Evolutionary conservation across 1,284 basidiomycete genomes (phyloP), one percentile per base, ranked within the genome.

Genomic region (Mycena citricolor): DNA sequence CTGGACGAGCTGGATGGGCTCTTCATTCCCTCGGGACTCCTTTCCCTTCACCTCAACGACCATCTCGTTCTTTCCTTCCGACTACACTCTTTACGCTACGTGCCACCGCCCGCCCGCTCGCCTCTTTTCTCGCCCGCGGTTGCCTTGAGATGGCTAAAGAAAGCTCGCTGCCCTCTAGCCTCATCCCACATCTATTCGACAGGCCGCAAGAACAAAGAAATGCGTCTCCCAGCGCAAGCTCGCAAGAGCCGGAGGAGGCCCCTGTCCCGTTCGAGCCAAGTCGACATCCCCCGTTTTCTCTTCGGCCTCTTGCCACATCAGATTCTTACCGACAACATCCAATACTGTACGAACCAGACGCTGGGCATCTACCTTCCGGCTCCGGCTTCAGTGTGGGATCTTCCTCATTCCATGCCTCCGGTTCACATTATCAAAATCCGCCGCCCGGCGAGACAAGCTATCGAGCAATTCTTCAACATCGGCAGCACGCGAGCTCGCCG

Each of bases 101-200:
- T 42, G 47, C 42, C 51, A 40, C 41, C 47, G 49, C 29, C 26
- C 26, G 42, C 34, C 17, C 31, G 40, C 33, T 33, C 35, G 30
- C 34, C 44, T 42, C 38, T 34, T 47, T 42, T 48, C 47, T 31
- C 38, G 29, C 48, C 36, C 46, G 44, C 24, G 50, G 39, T 34
- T 48, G 32, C 28, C 71, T 69, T 66, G 64, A 67, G 51, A 62
- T 60, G 56, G 46, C 54, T 43, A 59, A 64, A 41, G 57, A 61
- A 43, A 77, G 73, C 61, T 72, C 71, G 30, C 69, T 79, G 24
- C 76, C 76, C 28, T 65, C 61, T 49, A 73, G 67, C 52, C 67
- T 78, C 32, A 67, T 68, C 41, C 65, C 68, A 17, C 69, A 69
- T 52, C 67, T 76, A 32, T 68, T 63, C 52, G 61, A 59, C 42